Evolutionary conservation across 2,329 filamentous ascomycete genomes (phyloP).

Genomic region (Paraphaeosphaeria sporulosa): DNA sequence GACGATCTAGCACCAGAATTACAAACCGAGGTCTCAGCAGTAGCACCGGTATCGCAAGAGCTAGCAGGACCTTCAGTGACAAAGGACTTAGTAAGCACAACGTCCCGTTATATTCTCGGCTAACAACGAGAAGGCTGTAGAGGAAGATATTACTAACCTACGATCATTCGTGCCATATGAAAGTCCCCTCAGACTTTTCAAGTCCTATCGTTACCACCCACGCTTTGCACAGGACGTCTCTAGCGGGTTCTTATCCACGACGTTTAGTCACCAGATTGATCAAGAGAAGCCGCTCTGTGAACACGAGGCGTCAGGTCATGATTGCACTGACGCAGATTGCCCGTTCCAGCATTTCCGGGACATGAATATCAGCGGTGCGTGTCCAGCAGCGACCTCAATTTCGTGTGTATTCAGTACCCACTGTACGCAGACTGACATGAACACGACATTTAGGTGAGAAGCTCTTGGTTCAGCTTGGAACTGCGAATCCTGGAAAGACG

Average conservation of each 20-base stretch:
- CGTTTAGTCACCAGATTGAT: constrained; percentile 92
- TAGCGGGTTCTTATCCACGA: constrained; percentile 85
- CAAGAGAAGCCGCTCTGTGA: constrained; percentile 76
- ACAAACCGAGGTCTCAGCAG: constrained; percentile 32
- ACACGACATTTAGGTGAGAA: constrained; percentile 67
- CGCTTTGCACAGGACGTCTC: constrained; percentile 72
- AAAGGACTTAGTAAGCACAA: not conserved
- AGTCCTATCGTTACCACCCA: constrained; percentile 89
- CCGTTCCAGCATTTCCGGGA: constrained; percentile 80
- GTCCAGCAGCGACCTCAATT: constrained; percentile 23
- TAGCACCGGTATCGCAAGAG: constrained; percentile 14
- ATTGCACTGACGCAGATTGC: constrained; percentile 79
- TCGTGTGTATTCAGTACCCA: constrained; percentile 37
- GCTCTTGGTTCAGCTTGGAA: constrained; percentile 75
- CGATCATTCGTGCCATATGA: constrained; percentile 71
- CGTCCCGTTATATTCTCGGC: constrained; percentile 13
- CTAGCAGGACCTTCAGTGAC: constrained; percentile 29
- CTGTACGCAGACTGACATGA: constrained; percentile 49
- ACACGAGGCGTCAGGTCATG: constrained; percentile 72
- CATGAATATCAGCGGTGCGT: constrained; percentile 79
- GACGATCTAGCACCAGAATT: constrained; percentile 52
- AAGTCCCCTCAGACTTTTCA: constrained; percentile 83
- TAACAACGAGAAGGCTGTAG: constrained; percentile 28
- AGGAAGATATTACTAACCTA: constrained; percentile 23
- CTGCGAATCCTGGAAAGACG: constrained; percentile 66